Conservation (phyloP, 257 asterid species). For the Solanum appendiculatum region DNA sequence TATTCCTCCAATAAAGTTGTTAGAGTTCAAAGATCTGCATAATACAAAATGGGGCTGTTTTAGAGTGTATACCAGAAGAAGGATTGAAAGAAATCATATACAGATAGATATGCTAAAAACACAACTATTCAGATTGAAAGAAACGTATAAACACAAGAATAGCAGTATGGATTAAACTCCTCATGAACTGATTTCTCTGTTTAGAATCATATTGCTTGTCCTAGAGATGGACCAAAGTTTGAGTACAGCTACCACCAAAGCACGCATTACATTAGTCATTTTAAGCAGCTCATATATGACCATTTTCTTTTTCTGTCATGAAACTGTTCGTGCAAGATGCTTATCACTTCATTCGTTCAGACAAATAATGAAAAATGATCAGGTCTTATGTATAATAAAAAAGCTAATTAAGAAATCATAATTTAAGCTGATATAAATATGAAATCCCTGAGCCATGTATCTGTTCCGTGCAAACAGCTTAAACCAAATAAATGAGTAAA, state of each 20-base stretch:
- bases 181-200: not conserved
- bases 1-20: constrained; percentile 59
- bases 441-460: not conserved
- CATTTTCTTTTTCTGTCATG: not conserved
- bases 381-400: not conserved
- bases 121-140: not conserved
- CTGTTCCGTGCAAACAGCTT: not conserved
- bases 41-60: not conserved
- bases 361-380: not conserved
- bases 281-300: not conserved
- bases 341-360: not conserved
- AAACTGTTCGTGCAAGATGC: not conserved
- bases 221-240: not conserved
- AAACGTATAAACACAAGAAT: not conserved
- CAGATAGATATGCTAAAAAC: not conserved
- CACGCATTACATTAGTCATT: not conserved
- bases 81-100: not conserved
- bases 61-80: not conserved
- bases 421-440: not conserved
- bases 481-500: not conserved
- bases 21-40: constrained; percentile 65
- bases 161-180: not conserved
- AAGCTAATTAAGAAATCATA: not conserved
- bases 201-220: not conserved
- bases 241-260: not conserved